phyloP scores from a whole-genome alignment of 805 yeast species.

The Candida alai region DNA sequence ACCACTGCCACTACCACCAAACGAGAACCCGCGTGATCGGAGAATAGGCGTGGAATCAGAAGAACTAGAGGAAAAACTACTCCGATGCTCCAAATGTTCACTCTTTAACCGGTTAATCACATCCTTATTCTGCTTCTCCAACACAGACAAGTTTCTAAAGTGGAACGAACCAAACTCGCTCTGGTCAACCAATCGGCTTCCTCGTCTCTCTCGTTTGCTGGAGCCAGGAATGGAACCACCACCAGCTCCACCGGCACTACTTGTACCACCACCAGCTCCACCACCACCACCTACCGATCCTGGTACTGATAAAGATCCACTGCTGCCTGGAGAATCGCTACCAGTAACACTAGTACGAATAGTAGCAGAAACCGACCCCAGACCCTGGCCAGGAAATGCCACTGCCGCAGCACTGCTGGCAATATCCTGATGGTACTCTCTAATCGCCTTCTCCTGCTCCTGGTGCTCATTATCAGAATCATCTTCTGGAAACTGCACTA shows the following conservation, averaged over 20 bases:
- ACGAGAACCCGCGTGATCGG: slow-evolving; percentile 35
- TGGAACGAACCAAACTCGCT: slow-evolving; percentile 89
- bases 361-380: not conserved
- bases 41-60: slow-evolving; percentile 38
- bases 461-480: slow-evolving; percentile 37
- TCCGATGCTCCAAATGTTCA: slow-evolving; percentile 68
- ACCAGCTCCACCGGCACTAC: slow-evolving; percentile 4
- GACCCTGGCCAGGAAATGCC: not conserved
- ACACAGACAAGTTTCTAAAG: slow-evolving; percentile 81
- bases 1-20: slow-evolving; percentile 15
- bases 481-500: slow-evolving; percentile 55
- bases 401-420: too few species aligned
- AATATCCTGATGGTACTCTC: too few species aligned
- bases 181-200: slow-evolving; percentile 68
- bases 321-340: slow-evolving; percentile 4
- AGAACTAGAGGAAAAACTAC: slow-evolving; percentile 45
- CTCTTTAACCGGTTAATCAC: slow-evolving; percentile 80
- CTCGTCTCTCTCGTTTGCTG: slow-evolving; percentile 59
- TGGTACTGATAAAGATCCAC: slow-evolving; percentile 3
- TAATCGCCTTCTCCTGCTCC: slow-evolving; percentile 6
- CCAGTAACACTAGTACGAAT: not conserved
- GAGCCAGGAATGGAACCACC: slow-evolving; percentile 3
- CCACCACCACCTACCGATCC: slow-evolving; percentile 1
- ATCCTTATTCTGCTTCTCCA: slow-evolving; percentile 92
- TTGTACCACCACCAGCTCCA: not conserved